phyloP scores from a whole-genome alignment of 2,329 filamentous ascomycete genomes.

The Chalaropsis ovoidea region DNA sequence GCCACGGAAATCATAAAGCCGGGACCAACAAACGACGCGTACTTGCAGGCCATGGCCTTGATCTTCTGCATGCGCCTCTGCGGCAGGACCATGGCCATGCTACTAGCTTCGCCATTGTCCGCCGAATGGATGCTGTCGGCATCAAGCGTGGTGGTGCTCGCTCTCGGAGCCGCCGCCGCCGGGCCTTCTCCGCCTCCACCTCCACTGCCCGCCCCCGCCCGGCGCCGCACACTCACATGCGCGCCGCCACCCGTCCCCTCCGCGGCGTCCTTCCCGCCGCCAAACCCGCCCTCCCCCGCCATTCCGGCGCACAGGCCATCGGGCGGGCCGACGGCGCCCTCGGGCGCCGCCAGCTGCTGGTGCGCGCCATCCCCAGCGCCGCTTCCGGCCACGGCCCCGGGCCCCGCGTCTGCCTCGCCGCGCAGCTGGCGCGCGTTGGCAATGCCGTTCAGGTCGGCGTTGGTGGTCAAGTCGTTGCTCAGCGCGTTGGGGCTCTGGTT shows the following conservation, averaged over 20 bases:
- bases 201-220: neutral
- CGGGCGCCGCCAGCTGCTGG: neutral
- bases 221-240: neutral
- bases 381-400: conserved; percentile 9
- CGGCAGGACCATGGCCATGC: neutral
- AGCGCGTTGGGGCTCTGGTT: conserved; percentile 46
- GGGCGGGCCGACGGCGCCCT: conserved; percentile 1
- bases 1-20: conserved; percentile 55
- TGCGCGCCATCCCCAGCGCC: conserved; percentile 8
- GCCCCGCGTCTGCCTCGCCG: neutral
- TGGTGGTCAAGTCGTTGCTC: conserved; percentile 41
- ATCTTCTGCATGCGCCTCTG: conserved; percentile 18
- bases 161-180: neutral
- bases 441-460: conserved; percentile 47
- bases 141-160: neutral
- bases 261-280: conserved; percentile 23
- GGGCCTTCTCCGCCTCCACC: neutral
- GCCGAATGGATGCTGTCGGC: neutral
- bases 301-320: neutral
- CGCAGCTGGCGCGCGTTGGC: conserved; percentile 39
- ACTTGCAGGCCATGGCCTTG: conserved; percentile 9
- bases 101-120: neutral
- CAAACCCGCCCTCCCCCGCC: conserved; percentile 8
- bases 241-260: neutral
- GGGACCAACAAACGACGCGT: conserved; percentile 45